phyloP scores from a whole-genome alignment of 2,329 filamentous ascomycete species.

The Cadophora gregata region DNA sequence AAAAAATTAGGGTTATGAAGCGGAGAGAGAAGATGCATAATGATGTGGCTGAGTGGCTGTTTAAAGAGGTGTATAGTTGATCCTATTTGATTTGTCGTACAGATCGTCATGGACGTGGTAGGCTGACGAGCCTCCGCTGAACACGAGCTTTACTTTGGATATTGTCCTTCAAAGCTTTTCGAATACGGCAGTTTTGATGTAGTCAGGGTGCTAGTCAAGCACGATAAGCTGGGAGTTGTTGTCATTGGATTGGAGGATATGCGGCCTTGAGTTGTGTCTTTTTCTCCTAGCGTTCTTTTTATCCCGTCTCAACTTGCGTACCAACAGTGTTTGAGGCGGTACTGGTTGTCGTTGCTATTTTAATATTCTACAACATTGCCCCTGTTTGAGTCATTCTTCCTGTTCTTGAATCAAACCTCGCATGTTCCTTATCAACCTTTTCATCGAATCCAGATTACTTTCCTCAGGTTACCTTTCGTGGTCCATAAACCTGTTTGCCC shows the following conservation, averaged over 20 bases:
- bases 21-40: constrained; percentile 32
- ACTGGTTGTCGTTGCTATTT: not conserved
- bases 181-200: too few species aligned
- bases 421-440: not conserved
- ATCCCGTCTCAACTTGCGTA: constrained; percentile 6
- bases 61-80: constrained; percentile 34
- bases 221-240: not conserved
- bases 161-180: not conserved
- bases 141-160: not conserved
- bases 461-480: not conserved
- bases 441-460: not conserved
- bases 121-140: too few species aligned
- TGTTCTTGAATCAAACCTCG: not conserved
- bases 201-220: not conserved
- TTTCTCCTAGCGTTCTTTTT: not conserved
- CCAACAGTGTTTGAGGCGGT: not conserved
- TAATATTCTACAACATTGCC: not conserved
- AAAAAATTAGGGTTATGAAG: constrained; percentile 15
- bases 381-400: constrained; percentile 7
- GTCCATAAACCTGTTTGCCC: not conserved
- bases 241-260: not conserved
- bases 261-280: not conserved
- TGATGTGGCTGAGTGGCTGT: constrained; percentile 33
- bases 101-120: not conserved
- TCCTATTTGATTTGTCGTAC: constrained; percentile 19